Evolutionary conservation across 2,329 filamentous ascomycete species (phyloP), one percentile per base, ranked within the genome.

Genomic region (Fusarium fracticaudum): DNA sequence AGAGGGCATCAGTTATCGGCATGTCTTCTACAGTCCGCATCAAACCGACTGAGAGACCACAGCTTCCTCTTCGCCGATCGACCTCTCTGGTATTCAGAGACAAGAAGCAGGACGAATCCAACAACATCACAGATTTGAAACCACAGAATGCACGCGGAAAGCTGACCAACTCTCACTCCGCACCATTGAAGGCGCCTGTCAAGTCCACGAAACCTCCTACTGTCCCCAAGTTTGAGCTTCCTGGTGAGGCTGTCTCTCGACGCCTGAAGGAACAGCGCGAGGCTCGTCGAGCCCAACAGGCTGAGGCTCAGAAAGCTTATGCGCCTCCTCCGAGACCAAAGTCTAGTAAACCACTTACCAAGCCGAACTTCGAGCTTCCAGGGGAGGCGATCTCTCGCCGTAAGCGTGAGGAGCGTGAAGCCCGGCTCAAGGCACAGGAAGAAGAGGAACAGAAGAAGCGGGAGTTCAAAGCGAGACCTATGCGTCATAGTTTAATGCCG

Each of bases 391-490:
- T 91, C 57, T 88, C 87, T 6, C 83, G 86, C 4, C 83, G 85
- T 35, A 89, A 90, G 82, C 84, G 87, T 72, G 85, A 91, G 81
- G 84, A 89, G 77, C 84, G 86, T 62, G 86, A 91, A 76, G 84
- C 88, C 65, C 87, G 85, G 71, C 81, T 91, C 48, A 86, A 83
- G 70, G 85, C 85, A 8, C 85, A 91, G 75, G 89, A 90, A 75
- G 89, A 91, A 73, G 90, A 91, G 73, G 88, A 90, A 69, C 86
- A 84, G 31, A 89, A 85, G 79, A 86, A 87, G 63, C 88, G 90
- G 63, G 89, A 91, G 76, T 92, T 92, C 84, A 92, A 91, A 79
- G 90, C 90, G 11, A 86, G 86, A 41, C 90, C 90, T 24, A 79
- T 89, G 43, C 86, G 87, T 47, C 81, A 84, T 60, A 87, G 83